Base-by-base conservation (phyloP, 1,284 basidiomycete species). In the Apiotrichum siamense region DNA sequence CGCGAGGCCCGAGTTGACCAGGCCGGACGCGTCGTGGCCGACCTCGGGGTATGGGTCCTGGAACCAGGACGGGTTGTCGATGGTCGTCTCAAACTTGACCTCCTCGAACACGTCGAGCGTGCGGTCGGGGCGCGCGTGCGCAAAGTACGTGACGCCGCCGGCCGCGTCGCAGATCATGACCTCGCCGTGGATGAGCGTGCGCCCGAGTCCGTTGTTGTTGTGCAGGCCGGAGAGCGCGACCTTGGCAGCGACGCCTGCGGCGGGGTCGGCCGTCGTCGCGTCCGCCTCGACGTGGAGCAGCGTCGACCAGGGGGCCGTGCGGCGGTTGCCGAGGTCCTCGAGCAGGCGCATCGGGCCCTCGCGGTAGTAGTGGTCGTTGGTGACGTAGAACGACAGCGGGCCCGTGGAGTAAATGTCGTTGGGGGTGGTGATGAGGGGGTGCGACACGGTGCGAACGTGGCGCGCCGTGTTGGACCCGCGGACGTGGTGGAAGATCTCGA, bases 61-160 rank as follows among this genome's bases (percentile, higher is more conserved):
- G 41, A 58, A 64, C 58, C 57, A 68, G 23, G 50, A 55, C 7
- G 66, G 66, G 54, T 66, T 68, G 48, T 68, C 66, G 47, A 68
- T 55, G 15, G 59, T 64, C 35, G 20, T 44, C 25, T 37, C 29
- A 31, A 42, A 35, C 31, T 21, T n/a, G 20, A 54, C 7, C 36
- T 52, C 44, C 12, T 50, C 49, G 23, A 36, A 33, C 20, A 56
- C 33, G 24, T 41, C 23, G 29, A 56, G 45, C 31, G 21, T 35
- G 15, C 33, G 26, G 43, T 47, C 39, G 21, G 50, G 50, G 3
- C 29, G 29, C 39, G 42, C 35, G 17, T 29, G 18, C 7, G 55
- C 47, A 17, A 56, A 27, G 44, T 52, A 52, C 6, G 44, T 42
- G 1, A 59, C 44, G 5, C 65, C 66, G 2, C 62, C 65, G 3